These are phyloP conservation scores for Penicillium sp. DNA, from an alignment of 2,329 filamentous ascomycete genomes.

Conservation along the genomic window DNA sequence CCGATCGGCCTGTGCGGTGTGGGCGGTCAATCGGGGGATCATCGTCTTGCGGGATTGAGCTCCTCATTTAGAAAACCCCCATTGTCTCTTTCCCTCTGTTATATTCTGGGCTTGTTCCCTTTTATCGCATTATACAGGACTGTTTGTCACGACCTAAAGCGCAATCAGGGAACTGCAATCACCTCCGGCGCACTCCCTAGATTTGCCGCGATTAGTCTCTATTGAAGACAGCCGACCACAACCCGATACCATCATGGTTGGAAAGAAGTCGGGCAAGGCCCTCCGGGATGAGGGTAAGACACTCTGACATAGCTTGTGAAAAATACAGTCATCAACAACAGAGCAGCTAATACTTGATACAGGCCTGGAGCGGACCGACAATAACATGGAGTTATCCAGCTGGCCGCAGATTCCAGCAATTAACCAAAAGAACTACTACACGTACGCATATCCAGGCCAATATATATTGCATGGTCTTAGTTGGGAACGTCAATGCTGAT, in stretches of 20 bases:
- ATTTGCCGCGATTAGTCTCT: conserved; percentile 8
- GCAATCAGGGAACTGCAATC: not conserved
- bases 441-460: conserved; percentile 54
- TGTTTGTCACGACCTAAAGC: not conserved
- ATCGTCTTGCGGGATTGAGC: conserved; percentile 8
- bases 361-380: conserved; percentile 96
- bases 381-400: conserved; percentile 91
- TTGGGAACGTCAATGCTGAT: conserved; percentile 11
- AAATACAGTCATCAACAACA: conserved; percentile 4
- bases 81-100: not conserved
- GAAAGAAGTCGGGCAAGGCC: conserved; percentile 63
- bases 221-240: conserved; percentile 5
- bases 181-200: conserved; percentile 13
- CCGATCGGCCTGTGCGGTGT: conserved; percentile 21
- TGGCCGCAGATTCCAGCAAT: conserved; percentile 93
- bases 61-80: conserved; percentile 8
- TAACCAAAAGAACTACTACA: conserved; percentile 99
- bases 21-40: conserved; percentile 25
- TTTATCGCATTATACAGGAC: not conserved
- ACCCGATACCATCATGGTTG: conserved; percentile 52
- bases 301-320: not conserved
- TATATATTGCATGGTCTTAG: not conserved
- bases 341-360: conserved; percentile 8
- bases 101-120: not conserved
- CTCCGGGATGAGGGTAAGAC: conserved; percentile 56